These are phyloP conservation scores for Naganishia liquefaciens DNA, from an alignment of 1,284 basidiomycete species.

Conservation along the genomic window DNA sequence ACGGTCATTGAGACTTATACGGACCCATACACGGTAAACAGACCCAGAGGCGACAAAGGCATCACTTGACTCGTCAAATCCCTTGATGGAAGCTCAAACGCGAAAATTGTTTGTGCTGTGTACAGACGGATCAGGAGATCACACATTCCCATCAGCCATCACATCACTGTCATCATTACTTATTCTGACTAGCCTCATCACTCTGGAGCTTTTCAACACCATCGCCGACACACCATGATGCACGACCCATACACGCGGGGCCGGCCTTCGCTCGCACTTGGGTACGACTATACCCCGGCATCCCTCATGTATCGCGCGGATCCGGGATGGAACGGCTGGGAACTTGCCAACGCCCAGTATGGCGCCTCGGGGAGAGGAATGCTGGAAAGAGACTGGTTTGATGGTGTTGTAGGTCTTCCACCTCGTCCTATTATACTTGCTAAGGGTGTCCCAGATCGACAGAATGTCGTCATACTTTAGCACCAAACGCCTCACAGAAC, in stretches of 20 bases:
- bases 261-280: conserved; percentile 14
- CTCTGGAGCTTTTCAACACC: too few relatives aligned
- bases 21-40: too few relatives aligned
- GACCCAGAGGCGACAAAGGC: too few relatives aligned
- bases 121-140: too few relatives aligned
- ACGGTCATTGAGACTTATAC: too few relatives aligned
- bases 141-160: neutral
- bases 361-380: conserved; percentile 33
- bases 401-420: conserved; percentile 44
- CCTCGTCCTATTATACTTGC: neutral
- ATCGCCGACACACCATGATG: neutral
- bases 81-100: too few relatives aligned
- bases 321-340: conserved; percentile 30
- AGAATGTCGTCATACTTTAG: conserved; percentile 40
- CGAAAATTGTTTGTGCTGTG: too few relatives aligned
- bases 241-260: conserved; percentile 14
- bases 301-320: conserved; percentile 12
- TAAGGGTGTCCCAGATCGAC: conserved; percentile 7
- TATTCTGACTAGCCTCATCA: too few relatives aligned
- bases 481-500: conserved; percentile 44
- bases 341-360: conserved; percentile 30
- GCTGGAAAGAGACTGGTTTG: conserved; percentile 47
- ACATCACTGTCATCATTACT: neutral
- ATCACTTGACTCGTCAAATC: too few relatives aligned
- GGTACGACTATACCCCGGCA: conserved; percentile 26